Evolutionary conservation across 306 rosid species (phyloP), one percentile per base, ranked within the genome.

Genomic region (Acacia crassicarpa): DNA sequence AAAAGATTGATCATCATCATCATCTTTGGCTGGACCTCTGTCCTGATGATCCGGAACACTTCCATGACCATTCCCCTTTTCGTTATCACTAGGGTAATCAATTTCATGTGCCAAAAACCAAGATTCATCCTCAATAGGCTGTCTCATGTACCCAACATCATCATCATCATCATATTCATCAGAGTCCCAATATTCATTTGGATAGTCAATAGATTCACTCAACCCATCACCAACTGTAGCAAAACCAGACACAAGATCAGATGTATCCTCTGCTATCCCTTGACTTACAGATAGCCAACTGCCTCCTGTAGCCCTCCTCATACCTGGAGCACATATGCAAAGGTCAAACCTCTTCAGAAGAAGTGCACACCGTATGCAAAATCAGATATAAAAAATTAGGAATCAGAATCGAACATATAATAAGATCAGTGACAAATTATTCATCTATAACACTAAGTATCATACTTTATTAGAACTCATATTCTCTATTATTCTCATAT

Each of bases 41-140:
- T 89, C 98, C 82, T 88, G 94, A 17, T 76, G 87, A 87, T 93
- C 98, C 72, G 92, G 94, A 75, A 90, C 94, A 83, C 90, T 91
- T 78, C 92, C 97, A 84, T 86, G 91, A 67, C 88, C 97, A 44
- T 90, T 87, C 45, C 92, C 97, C 79, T 93, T 93, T 71, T 93
- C 97, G 70, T 91, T 93, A 85, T 93, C 98, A 83, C 98, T 93
- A 58, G 98, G 98, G 79, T 93, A 93, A 85, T 93, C 98, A 61
- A 93, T 90, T 85, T 93, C 98, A 80, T 93, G 98, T 2, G 94
- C 97, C 87, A 93, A 83, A 84, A 93, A 93, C 98, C 98, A 93
- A 69, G 94, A 78, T 82, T 93, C 98, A 61, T 93, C 98, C 89
- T 93, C 98, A 81, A 93, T 93, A 49, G 98, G 98, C 62, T 93